phyloP scores from a whole-genome alignment of 805 yeast genomes.

The Candida golubevii region DNA sequence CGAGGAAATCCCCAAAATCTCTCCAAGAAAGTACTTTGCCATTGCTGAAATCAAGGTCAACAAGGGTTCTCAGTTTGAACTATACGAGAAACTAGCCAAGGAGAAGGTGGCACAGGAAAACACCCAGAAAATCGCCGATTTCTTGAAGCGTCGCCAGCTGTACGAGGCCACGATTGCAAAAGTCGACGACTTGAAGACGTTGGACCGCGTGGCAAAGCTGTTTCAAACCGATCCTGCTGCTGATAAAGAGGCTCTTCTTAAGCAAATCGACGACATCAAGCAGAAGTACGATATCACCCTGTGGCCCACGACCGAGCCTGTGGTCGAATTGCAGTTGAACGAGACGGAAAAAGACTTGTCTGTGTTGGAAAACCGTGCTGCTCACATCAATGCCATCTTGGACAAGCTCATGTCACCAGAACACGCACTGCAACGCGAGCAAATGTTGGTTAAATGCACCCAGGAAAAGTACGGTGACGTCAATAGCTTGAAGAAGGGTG shows the following conservation, averaged over 20 bases:
- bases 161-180: conserved; percentile 25
- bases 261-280: conserved; percentile 34
- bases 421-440: conserved; percentile 18
- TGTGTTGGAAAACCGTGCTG: conserved; percentile 24
- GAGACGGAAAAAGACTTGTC: conserved; percentile 25
- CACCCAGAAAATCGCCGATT: conserved; percentile 47
- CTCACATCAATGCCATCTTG: conserved; percentile 39
- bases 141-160: conserved; percentile 42
- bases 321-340: conserved; percentile 31
- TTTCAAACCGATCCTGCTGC: conserved; percentile 22
- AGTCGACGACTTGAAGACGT: conserved; percentile 35
- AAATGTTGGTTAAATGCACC: conserved; percentile 20
- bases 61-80: conserved; percentile 88
- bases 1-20: conserved; percentile 80
- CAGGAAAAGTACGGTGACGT: conserved; percentile 29
- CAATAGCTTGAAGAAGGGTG: conserved; percentile 18
- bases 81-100: conserved; percentile 71
- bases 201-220: conserved; percentile 28
- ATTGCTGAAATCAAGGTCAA: conserved; percentile 86
- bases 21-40: conserved; percentile 80
- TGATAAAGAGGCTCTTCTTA: conserved; percentile 22
- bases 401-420: conserved; percentile 30
- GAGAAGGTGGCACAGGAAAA: conserved; percentile 66
- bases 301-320: conserved; percentile 41
- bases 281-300: conserved; percentile 33